phyloP scores from a whole-genome alignment of 257 asterid species.

The Solanum tarijense region DNA sequence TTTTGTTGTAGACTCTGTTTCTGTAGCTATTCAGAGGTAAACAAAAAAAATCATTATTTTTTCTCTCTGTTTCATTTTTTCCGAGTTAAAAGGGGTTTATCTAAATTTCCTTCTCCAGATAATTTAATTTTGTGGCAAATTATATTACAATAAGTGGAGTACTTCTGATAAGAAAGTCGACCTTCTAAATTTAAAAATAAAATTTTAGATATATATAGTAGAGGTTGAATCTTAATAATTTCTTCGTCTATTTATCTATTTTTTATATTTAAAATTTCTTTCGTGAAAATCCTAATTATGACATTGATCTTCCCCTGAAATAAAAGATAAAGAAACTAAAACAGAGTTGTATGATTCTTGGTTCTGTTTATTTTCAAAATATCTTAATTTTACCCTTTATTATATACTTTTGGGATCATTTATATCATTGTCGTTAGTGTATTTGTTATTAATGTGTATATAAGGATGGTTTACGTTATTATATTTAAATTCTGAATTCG shows the following conservation, averaged over 20 bases:
- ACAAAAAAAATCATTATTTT: neutral
- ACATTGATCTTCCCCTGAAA: too few species aligned
- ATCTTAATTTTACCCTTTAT: neutral
- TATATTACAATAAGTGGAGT: too few species aligned
- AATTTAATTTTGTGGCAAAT: too few species aligned
- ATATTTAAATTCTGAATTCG: neutral
- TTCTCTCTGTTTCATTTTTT: neutral
- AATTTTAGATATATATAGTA: too few species aligned
- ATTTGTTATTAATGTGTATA: neutral
- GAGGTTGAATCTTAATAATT: too few species aligned
- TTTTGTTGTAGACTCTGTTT: conserved; percentile 12
- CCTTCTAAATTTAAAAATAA: too few species aligned
- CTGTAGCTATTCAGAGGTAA: conserved; percentile 18
- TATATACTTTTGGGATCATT: neutral
- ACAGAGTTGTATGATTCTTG: neutral
- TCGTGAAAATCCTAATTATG: too few species aligned
- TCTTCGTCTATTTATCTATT: too few species aligned
- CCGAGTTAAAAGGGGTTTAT: neutral
- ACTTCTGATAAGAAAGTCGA: too few species aligned
- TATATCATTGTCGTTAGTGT: neutral
- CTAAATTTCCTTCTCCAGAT: neutral
- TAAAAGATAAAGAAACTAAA: too few species aligned
- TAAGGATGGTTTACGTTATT: neutral
- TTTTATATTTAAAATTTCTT: too few species aligned
- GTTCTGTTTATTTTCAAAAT: too few species aligned